These are phyloP conservation scores for Podaxis pistillaris DNA, from an alignment of 768 basidiomycete species.

Conservation along the genomic window DNA sequence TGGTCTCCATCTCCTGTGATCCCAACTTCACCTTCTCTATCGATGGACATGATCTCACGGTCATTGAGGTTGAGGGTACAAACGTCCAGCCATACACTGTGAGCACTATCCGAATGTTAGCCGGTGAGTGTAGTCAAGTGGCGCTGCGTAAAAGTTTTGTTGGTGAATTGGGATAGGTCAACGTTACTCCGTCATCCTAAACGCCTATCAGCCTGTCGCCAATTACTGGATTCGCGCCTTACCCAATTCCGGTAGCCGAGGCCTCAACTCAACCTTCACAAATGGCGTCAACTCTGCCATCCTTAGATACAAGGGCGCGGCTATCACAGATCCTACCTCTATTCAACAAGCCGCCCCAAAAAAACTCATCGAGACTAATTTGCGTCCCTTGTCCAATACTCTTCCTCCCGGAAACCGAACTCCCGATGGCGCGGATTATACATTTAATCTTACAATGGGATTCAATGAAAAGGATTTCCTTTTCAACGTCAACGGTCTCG, in stretches of 20 bases:
- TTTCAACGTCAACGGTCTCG: conserved; percentile 15
- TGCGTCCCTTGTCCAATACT: conserved; percentile 21
- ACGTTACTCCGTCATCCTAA: conserved; percentile 40
- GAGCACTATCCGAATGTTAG: conserved; percentile 39
- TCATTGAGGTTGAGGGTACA: conserved; percentile 42
- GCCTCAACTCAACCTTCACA: conserved; percentile 26
- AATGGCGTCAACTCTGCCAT: conserved; percentile 44
- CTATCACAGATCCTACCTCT: conserved; percentile 36
- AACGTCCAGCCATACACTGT: conserved; percentile 28
- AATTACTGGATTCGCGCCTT: conserved; percentile 57
- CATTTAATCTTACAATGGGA: conserved; percentile 21
- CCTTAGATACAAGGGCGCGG: conserved; percentile 45
- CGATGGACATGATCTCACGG: conserved; percentile 32
- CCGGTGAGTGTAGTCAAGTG: conserved; percentile 31
- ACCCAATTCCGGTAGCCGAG: conserved; percentile 22
- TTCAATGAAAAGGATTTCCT: conserved; percentile 15
- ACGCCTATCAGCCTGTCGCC: conserved; percentile 37
- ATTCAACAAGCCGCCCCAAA: conserved; percentile 18
- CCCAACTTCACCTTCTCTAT: conserved; percentile 38
- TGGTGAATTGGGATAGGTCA: conserved; percentile 29
- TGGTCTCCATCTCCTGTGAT: conserved; percentile 47
- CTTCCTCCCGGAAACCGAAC: conserved; percentile 23
- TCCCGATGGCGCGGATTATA: conserved; percentile 22
- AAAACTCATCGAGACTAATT: conserved; percentile 24
- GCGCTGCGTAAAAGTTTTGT: conserved; percentile 30